Evolutionary conservation across 129 eudicot genomes (phyloP), one percentile per base, ranked within the genome.

Genomic region (Chrysanthemum lavandulifolium): DNA sequence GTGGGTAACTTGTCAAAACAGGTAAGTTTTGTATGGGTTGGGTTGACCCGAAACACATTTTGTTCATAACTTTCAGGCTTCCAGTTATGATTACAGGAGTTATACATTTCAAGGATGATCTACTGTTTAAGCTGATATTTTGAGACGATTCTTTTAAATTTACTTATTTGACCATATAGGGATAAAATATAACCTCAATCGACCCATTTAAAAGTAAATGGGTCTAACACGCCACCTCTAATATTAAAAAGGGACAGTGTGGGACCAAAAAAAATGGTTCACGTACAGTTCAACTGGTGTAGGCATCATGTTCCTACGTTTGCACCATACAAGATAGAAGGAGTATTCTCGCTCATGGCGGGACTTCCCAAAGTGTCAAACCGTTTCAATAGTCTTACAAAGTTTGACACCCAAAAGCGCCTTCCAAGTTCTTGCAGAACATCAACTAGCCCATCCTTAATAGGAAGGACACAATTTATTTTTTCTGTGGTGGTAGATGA

Each of bases 231-330:
- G 68, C 27, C 18, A 65, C 52, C 2, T 61, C 3, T 27, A 4
- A 12, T 65, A 13, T 12, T n/a, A 40, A 40, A 19, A 94, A 31
- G 6, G 36, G 80, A 31, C 76, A 94, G 99, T 94, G 82, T 90
- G 97, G 99, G 97, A 94, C 82, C 29, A 27, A 94, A 94, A 84
- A 94, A 94, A 89, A 94, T 88, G 99, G 96, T 90, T 72, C 97
- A 90, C 67, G 82, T 86, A 10, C 91, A 94, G 72, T 94, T 90
- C 79, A 90, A 94, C 75, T 94, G 99, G 97, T 87, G 83, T 74
- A 90, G 97, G 96, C 80, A 80, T 81, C 99, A 94, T 64, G 97
- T 94, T 68, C 97, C 97, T 45, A 94, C 99, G 1, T 94, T 86
- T 81, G 92, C 97, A 55, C 94, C 97, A 9, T 90, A 90, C 89